Conservation (phyloP, 2,329 filamentous ascomycete species). For the Amphichorda felina region DNA sequence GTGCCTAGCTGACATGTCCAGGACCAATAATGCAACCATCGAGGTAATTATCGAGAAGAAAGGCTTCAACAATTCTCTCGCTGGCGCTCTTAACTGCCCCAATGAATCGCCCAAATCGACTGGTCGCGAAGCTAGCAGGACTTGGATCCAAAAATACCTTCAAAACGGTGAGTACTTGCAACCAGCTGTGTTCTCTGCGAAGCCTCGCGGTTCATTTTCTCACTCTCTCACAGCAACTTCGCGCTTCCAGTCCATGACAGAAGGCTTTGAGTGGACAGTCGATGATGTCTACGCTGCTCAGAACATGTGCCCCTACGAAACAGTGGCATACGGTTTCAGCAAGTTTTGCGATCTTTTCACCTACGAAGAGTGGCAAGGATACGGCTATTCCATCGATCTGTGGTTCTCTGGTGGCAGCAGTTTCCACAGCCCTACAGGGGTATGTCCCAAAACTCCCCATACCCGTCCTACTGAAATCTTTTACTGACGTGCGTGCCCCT, state of each 20-base stretch:
- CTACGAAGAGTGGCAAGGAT: constrained; percentile 61
- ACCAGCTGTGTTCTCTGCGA: too few relatives aligned
- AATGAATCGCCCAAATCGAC: constrained; percentile 41
- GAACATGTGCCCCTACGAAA: constrained; percentile 66
- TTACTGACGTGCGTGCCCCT: neutral
- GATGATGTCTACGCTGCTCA: constrained; percentile 56
- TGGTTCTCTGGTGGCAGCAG: constrained; percentile 48
- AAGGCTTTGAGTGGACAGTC: constrained; percentile 50
- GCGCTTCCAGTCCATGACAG: constrained; percentile 41
- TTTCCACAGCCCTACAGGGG: constrained; percentile 53
- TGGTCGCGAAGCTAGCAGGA: constrained; percentile 37
- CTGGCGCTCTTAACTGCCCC: constrained; percentile 54
- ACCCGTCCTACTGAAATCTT: neutral
- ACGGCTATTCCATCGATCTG: constrained; percentile 60
- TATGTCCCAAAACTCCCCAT: constrained; percentile 15
- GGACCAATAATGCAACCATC: constrained; percentile 59
- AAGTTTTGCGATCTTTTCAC: constrained; percentile 65
- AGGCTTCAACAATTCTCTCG: constrained; percentile 59
- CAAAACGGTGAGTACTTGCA: constrained; percentile 31
- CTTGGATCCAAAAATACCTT: constrained; percentile 57
- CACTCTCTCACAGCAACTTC: neutral
- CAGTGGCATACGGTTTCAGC: constrained; percentile 63
- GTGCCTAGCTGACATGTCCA: constrained; percentile 8
- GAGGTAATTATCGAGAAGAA: constrained; percentile 56
- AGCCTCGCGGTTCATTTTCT: too few relatives aligned